phyloP scores from a whole-genome alignment of 192 early-diverging fungal species.

The Podila verticillata region DNA sequence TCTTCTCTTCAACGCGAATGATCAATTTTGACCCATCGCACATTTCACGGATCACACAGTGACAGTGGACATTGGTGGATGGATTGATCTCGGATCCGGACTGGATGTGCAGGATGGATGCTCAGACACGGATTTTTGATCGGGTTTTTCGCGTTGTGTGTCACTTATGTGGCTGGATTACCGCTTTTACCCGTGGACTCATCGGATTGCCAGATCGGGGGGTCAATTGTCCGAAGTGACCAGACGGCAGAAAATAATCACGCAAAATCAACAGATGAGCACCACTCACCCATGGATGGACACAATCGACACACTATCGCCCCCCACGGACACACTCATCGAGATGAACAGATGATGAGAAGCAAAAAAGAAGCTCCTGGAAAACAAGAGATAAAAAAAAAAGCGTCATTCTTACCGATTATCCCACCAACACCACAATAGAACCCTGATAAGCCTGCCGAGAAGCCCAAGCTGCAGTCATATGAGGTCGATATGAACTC shows the following conservation, averaged over 20 bases:
- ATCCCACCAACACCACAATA: constrained; percentile 19
- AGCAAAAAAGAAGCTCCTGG: no score
- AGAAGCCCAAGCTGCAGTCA: constrained; percentile 86
- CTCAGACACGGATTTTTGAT: constrained; percentile 4
- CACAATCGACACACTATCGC: no score
- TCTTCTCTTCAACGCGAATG: no score
- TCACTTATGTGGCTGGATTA: background rate
- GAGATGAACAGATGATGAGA: no score
- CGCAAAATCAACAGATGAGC: background rate
- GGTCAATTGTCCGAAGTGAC: constrained; percentile 4
- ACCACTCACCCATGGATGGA: no score
- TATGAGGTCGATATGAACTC: constrained; percentile 92
- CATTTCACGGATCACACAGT: no score
- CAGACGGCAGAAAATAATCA: background rate
- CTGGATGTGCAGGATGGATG: background rate
- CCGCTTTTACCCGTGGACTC: constrained; percentile 6
- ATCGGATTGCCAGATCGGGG: constrained; percentile 3
- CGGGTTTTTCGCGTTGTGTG: background rate
- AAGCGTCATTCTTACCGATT: no score
- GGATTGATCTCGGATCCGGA: no score
- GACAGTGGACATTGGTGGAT: no score
- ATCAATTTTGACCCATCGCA: no score
- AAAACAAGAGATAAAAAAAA: no score
- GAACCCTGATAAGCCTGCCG: constrained; percentile 90
- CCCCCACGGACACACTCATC: no score